phyloP scores from a whole-genome alignment of 1,284 basidiomycete genomes.

The Sporisorium sorghi region DNA sequence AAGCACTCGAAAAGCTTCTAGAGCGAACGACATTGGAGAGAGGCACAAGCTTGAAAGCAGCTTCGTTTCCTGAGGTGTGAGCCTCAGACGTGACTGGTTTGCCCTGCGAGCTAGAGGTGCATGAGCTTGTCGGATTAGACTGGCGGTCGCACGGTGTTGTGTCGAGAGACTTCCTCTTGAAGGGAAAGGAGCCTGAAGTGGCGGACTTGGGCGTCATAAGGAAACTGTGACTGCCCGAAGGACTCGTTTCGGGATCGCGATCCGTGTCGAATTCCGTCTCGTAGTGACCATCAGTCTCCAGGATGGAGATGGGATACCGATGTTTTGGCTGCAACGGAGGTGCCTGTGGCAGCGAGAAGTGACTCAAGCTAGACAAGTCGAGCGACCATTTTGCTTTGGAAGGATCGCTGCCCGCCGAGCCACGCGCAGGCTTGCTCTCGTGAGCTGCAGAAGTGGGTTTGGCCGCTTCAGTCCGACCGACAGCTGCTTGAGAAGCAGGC shows the following conservation, averaged over 20 bases:
- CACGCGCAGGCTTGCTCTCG: neutral
- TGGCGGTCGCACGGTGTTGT: neutral
- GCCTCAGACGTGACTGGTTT: neutral
- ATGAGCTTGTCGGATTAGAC: neutral
- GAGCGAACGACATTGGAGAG: constrained; percentile 27
- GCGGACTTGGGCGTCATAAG: neutral
- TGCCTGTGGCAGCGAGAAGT: constrained; percentile 27
- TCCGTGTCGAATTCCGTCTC: constrained; percentile 24
- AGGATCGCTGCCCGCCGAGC: neutral
- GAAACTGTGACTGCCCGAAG: constrained; percentile 7
- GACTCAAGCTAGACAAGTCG: constrained; percentile 7
- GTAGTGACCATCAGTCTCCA: constrained; percentile 14
- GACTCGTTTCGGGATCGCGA: constrained; percentile 26
- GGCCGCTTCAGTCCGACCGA: neutral
- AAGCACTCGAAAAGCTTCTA: constrained; percentile 17
- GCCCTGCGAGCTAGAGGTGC: neutral
- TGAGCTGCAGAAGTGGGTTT: neutral
- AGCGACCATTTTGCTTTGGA: constrained; percentile 3
- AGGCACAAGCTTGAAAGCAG: constrained; percentile 15
- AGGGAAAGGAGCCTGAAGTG: neutral
- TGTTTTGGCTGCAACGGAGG: constrained; percentile 34
- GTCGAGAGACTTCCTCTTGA: constrained; percentile 3
- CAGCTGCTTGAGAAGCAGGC: neutral
- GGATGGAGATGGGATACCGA: constrained; percentile 26
- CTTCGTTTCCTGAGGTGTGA: neutral